Percentiles rank a stretch among this genome's conserved stretches.
These are phyloP conservation scores for Colletotrichum orchidophilum DNA, from an alignment of 2,329 filamentous ascomycete species.

Conservation along the genomic window DNA sequence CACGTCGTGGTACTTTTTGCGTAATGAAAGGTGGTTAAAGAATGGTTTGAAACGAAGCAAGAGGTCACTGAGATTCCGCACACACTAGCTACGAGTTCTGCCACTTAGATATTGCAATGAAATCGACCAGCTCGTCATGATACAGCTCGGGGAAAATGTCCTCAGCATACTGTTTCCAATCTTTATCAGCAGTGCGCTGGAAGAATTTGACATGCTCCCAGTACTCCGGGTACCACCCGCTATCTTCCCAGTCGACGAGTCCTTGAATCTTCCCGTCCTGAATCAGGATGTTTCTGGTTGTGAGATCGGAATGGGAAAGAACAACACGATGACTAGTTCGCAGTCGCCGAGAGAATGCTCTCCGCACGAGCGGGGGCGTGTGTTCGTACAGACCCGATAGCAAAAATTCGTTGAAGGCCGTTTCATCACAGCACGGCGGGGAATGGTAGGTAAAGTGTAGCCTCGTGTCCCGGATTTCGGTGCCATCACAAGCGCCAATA, in stretches of 20 bases:
- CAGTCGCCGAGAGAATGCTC: conserved; percentile 38
- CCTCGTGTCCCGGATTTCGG: conserved; percentile 39
- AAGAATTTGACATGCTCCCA: conserved; percentile 49
- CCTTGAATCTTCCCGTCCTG: conserved; percentile 48
- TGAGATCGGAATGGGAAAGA: conserved; percentile 62
- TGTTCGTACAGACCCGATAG: conserved; percentile 30
- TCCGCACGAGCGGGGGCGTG: conserved; percentile 35
- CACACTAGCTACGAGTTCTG: conserved; percentile 34
- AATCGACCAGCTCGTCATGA: conserved; percentile 40
- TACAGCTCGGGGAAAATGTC: conserved; percentile 40
- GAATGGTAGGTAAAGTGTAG: conserved; percentile 35
- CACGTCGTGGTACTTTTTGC: too few species aligned
- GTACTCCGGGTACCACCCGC: conserved; percentile 57
- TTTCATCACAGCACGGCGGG: conserved; percentile 37
- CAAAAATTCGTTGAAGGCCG: conserved; percentile 40
- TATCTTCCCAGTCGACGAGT: conserved; percentile 58
- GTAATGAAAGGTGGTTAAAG: too few species aligned
- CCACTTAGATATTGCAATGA: conserved; percentile 39
- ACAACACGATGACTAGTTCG: conserved; percentile 44
- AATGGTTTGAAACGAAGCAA: too few species aligned
- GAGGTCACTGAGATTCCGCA: too few species aligned
- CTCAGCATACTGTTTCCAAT: conserved; percentile 38
- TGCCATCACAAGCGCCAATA: conserved; percentile 40
- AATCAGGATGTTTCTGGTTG: conserved; percentile 54
- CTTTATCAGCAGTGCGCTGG: conserved; percentile 32